Percentiles rank a stretch among this genome's conserved stretches.
Evolutionary conservation across 2,329 filamentous ascomycete species (phyloP).

Genomic region (Colletotrichum cuscutae): DNA sequence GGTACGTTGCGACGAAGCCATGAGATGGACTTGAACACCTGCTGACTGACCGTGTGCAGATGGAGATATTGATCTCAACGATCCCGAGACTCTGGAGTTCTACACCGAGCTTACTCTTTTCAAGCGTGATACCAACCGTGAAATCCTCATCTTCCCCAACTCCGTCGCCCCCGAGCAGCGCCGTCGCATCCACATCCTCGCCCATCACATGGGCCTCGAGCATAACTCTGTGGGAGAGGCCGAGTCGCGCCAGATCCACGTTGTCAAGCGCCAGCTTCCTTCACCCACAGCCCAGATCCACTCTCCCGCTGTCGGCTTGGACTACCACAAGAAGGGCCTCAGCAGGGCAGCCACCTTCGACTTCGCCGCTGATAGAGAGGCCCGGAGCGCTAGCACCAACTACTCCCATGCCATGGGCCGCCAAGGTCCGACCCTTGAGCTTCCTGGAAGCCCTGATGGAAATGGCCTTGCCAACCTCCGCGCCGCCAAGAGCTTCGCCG

Average conservation of each 20-base stretch:
- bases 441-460: slow-evolving; percentile 80
- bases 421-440: slow-evolving; percentile 85
- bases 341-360: slow-evolving; percentile 98
- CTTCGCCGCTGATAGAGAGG: slow-evolving; percentile 84
- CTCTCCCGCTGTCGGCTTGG: slow-evolving; percentile 73
- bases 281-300: slow-evolving; percentile 66
- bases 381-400: slow-evolving; percentile 71
- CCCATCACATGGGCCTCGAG: slow-evolving; percentile 92
- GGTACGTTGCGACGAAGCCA: slow-evolving; percentile 8
- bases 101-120: slow-evolving; percentile 93
- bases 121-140: slow-evolving; percentile 80
- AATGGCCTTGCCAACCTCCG: slow-evolving; percentile 77
- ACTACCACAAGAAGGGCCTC: slow-evolving; percentile 83
- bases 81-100: slow-evolving; percentile 85
- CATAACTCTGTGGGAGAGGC: slow-evolving; percentile 91
- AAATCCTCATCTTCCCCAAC: slow-evolving; percentile 85
- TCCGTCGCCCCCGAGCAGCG: slow-evolving; percentile 85
- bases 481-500: slow-evolving; percentile 95
- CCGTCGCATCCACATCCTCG: slow-evolving; percentile 90
- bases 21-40: slow-evolving; percentile 29
- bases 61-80: slow-evolving; percentile 88
- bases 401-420: slow-evolving; percentile 80
- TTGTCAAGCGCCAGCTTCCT: slow-evolving; percentile 75
- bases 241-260: slow-evolving; percentile 89
- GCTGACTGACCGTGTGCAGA: slow-evolving; percentile 17